Base-by-base conservation (phyloP, 2,329 filamentous ascomycete genomes). In the Nemania sp. region DNA sequence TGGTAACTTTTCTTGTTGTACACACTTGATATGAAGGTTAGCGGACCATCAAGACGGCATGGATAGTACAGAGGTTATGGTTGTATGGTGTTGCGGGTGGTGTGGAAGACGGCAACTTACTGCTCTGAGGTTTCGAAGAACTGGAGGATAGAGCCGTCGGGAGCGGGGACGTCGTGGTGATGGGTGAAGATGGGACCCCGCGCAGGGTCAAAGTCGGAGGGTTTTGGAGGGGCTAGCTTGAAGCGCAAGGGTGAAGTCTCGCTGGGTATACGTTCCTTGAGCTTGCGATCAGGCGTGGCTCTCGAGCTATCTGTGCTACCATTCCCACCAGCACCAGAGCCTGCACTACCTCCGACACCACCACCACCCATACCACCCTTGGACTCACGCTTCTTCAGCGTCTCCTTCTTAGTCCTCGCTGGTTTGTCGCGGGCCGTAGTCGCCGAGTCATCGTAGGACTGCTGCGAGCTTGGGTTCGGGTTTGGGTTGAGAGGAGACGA, bases 401-500 rank as follows among this genome's bases (percentile, higher is more conserved):
- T 85, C 62, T 92, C 89, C 76, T 91, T 92, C 79, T 91, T 91
- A 22, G 83, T 80, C 35, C 88, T 82, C 15, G 80, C 74, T 41
- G 84, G 81, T 71, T 83, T 85, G 72, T 88, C 86, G 41, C 86
- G 84, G 13, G 79, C 75, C 73, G 81, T 79, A 20, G 76, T 69
- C 8, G 77, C 78, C 56, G 73, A 70, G 10, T 83, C 81, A 63
- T 83, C 78, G 66, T 75, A 77, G 15, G 78, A 75, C 24, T 80
- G 79, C 2, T 77, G 73, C 68, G 41, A 10, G 22, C 77, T 76
- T 71, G 53, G 24, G 27, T 54, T 69, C 2, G 85, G 84, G 53
- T 91, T 88, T 54, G 90, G 89, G 73, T 94, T 94, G 69, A 94
- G 86, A 29, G 92, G 92, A 11, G 92, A 94, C 2, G 92, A 89